Percentiles rank a stretch among this genome's conserved stretches.
Evolutionary conservation across 176 grass and related monocot genomes (phyloP).

Genomic region (Cocos nucifera): DNA sequence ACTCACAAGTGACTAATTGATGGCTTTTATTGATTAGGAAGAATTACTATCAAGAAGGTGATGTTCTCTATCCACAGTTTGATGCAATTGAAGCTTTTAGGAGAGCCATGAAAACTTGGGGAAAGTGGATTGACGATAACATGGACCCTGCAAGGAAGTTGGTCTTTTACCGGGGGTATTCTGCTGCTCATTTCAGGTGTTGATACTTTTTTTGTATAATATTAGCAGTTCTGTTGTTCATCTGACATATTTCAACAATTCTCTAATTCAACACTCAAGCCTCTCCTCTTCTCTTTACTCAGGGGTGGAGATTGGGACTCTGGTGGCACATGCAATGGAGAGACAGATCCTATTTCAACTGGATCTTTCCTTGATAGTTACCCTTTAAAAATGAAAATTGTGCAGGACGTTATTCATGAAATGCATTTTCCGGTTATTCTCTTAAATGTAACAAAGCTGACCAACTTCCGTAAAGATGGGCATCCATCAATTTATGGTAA

Average conservation of each 20-base stretch:
- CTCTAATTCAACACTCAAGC: neutral
- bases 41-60: slow-evolving; percentile 83
- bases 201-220: neutral
- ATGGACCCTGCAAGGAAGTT: slow-evolving; percentile 42
- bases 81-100: slow-evolving; percentile 71
- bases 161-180: slow-evolving; percentile 92
- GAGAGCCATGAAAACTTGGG: slow-evolving; percentile 67
- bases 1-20: no score
- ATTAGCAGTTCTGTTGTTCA: no score
- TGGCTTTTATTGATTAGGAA: slow-evolving; percentile 23
- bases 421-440: slow-evolving; percentile 69
- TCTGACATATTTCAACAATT: no score
- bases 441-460: slow-evolving; percentile 71
- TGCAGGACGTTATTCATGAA: slow-evolving; percentile 41
- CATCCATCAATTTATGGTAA: slow-evolving; percentile 75
- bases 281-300: slow-evolving; percentile 11
- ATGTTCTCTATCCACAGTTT: slow-evolving; percentile 48
- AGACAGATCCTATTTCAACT: slow-evolving; percentile 42
- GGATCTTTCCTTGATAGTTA: slow-evolving; percentile 56
- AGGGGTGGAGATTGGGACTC: slow-evolving; percentile 92
- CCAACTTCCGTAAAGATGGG: slow-evolving; percentile 66
- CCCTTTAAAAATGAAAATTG: slow-evolving; percentile 71
- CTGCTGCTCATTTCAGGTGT: slow-evolving; percentile 80
- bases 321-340: slow-evolving; percentile 78
- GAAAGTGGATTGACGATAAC: slow-evolving; percentile 72